Evolutionary conservation across 345 rosid species (phyloP).

Genomic region (Sisymbrium altissimum): DNA sequence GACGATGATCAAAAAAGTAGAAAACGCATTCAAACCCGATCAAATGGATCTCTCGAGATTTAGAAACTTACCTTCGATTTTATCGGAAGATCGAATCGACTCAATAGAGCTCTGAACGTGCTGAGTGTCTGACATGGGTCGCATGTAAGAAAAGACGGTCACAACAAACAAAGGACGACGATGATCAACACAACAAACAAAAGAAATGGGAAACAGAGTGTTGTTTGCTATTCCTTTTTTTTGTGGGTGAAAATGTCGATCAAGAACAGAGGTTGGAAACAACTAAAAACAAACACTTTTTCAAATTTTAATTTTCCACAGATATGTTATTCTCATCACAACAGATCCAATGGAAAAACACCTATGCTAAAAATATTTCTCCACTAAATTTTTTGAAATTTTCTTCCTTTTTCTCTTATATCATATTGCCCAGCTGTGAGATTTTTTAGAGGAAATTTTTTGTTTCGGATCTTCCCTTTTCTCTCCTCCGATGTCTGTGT

Average conservation of each 20-base stretch:
- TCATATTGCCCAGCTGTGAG: neutral
- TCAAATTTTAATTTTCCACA: neutral
- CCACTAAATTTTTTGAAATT: slow-evolving; percentile 20
- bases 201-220: neutral
- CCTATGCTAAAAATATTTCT: slow-evolving; percentile 29
- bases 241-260: neutral
- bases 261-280: slow-evolving; percentile 21
- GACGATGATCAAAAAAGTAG: slow-evolving; percentile 10
- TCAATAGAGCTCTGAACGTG: slow-evolving; percentile 54
- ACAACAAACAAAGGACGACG: slow-evolving; percentile 19
- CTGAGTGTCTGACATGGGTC: slow-evolving; percentile 66
- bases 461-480: slow-evolving; percentile 25
- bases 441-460: slow-evolving; percentile 2
- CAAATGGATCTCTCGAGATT: slow-evolving; percentile 15
- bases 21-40: neutral
- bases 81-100: slow-evolving; percentile 52
- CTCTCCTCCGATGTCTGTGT: slow-evolving; percentile 30
- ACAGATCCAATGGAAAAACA: slow-evolving; percentile 28
- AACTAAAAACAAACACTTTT: neutral
- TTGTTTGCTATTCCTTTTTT: neutral
- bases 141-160: slow-evolving; percentile 11
- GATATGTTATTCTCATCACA: neutral
- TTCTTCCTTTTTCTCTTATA: neutral
- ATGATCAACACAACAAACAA: neutral
- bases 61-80: slow-evolving; percentile 44